Evolutionary conservation across 2,329 filamentous ascomycete species (phyloP), one percentile per base, ranked within the genome.

Genomic region (Talaromyces marneffei): DNA sequence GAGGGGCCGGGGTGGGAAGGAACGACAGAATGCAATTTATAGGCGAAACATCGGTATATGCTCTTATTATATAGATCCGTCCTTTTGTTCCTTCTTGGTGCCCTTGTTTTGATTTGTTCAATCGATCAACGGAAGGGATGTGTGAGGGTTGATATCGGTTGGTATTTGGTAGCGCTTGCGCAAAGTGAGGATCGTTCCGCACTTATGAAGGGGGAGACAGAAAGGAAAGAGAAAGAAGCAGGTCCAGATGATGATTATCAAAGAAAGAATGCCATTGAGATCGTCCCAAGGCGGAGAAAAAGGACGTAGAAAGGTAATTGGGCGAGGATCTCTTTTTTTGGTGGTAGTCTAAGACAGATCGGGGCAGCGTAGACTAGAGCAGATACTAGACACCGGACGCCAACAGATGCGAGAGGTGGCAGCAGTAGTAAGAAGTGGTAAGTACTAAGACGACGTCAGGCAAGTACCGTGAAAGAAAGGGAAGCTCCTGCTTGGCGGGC

Each of bases 181-280:
- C 29, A 29, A 52, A 52, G 48, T 27, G 48, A 52, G 27, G 48
- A 20, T 52, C 29, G 48, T 52, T 52, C 46, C 29, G 44, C 48
- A 52, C 8, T 33, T 52, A 35, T 52, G 48, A 52, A 52, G 10
- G 29, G 42, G 42, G 20, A 18, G 25, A 3, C 1, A 12, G 9
- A 14, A 16, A 16, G 5, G 7, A 29, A 18, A 18, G 27, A 40
- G 23, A 57, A 31, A 40, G 4, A 39, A 18, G 3, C 33, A 16
- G 39, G 20, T 23, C 8, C n/a, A 48, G 37, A 23, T 31, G n/a
- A 14, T 52, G 48, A 23, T 52, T 52, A 52, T 52, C 29, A 20
- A 39, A 29, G 31, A 42, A 53, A 53, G 46, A 40, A 33, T 53
- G 46, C 57, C 57, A 59, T 59, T 59, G 57, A 59, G 27, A 31